These are phyloP conservation scores for Murraya paniculata DNA, from an alignment of 345 rosid species.

Conservation along the genomic window DNA sequence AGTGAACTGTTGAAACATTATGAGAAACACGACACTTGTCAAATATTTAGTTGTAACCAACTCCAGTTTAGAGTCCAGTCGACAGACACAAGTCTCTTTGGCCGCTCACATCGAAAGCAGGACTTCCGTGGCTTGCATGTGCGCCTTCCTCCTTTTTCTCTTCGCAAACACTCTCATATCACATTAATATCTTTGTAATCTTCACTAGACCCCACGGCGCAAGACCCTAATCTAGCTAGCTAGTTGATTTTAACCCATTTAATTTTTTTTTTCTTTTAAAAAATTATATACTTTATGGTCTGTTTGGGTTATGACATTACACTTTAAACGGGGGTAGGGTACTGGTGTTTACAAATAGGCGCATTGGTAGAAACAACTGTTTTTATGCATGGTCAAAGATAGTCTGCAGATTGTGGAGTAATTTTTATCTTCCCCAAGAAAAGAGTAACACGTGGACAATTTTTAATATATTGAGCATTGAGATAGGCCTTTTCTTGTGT, in stretches of 20 bases:
- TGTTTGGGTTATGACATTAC: too few relatives aligned
- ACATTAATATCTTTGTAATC: background rate
- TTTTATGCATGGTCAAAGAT: constrained; percentile 4
- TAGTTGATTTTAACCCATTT: background rate
- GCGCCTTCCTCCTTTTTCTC: constrained; percentile 5
- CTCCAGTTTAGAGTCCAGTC: background rate
- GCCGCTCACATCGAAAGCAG: constrained; percentile 28
- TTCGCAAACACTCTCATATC: background rate
- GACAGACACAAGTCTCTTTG: background rate
- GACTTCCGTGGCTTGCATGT: constrained; percentile 28
- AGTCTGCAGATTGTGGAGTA: background rate
- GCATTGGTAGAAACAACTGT: constrained; percentile 16
- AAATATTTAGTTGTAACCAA: constrained; percentile 10
- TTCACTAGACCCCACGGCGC: constrained; percentile 9
- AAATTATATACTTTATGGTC: too few relatives aligned
- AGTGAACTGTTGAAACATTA: background rate
- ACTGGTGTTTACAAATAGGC: too few relatives aligned
- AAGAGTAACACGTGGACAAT: background rate
- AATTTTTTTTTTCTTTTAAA: background rate
- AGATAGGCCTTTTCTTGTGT: constrained; percentile 6
- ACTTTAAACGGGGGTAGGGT: too few relatives aligned
- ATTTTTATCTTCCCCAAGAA: background rate
- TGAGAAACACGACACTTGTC: constrained; percentile 2
- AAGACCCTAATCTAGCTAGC: background rate
- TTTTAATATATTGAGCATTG: background rate